A percentile compares a stretch with the other conserved stretches of the same genome.
Evolutionary conservation across 805 yeast genomes (phyloP).

Genomic region (Sungouiozyma intestinalis): DNA sequence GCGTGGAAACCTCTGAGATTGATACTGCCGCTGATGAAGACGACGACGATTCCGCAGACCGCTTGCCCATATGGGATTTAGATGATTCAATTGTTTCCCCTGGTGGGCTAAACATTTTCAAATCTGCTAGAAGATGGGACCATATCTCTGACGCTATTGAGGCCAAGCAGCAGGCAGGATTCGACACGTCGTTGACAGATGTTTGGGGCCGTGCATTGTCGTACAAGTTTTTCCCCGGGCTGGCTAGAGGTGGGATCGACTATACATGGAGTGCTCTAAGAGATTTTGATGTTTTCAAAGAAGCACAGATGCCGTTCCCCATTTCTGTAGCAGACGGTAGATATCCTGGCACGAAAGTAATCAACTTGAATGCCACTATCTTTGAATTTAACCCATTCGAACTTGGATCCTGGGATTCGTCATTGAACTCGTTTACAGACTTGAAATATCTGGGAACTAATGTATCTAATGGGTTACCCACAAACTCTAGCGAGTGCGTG

Average conservation of each 20-base stretch:
- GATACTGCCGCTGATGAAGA: slow-evolving; percentile 29
- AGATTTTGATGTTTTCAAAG: slow-evolving; percentile 47
- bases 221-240: slow-evolving; percentile 57
- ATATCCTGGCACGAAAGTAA: slow-evolving; percentile 46
- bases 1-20: slow-evolving; percentile 29
- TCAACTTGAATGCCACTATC: slow-evolving; percentile 58
- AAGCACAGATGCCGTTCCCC: slow-evolving; percentile 64
- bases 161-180: slow-evolving; percentile 53
- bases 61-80: slow-evolving; percentile 55
- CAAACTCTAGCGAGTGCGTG: slow-evolving; percentile 38
- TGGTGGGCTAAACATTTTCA: slow-evolving; percentile 49
- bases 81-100: slow-evolving; percentile 51
- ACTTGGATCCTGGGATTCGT: slow-evolving; percentile 84
- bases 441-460: slow-evolving; percentile 61
- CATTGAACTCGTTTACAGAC: slow-evolving; percentile 54
- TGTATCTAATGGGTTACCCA: slow-evolving; percentile 49
- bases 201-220: slow-evolving; percentile 73
- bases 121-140: slow-evolving; percentile 43
- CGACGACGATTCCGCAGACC: neutral
- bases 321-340: slow-evolving; percentile 57
- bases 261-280: slow-evolving; percentile 48
- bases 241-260: slow-evolving; percentile 53
- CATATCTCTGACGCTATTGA: slow-evolving; percentile 43
- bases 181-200: slow-evolving; percentile 55
- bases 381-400: slow-evolving; percentile 58